Percentiles rank a stretch among this genome's conserved stretches.
Conservation (phyloP, 345 rosid genomes). For the Erysimum cheiranthoides region DNA sequence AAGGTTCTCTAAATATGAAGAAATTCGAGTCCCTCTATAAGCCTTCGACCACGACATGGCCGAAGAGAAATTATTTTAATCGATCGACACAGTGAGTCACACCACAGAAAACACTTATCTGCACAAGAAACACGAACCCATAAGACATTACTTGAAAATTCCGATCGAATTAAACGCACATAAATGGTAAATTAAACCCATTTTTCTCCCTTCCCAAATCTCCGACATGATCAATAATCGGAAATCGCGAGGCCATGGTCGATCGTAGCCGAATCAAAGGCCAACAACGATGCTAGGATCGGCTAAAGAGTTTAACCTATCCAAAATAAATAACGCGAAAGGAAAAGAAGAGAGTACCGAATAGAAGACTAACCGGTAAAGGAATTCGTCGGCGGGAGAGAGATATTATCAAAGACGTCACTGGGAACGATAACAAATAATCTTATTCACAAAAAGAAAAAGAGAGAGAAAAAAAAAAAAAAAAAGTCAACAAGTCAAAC, state of each 20-base stretch:
- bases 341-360: not conserved
- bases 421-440: not conserved
- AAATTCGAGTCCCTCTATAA: conserved; percentile 27
- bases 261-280: conserved; percentile 12
- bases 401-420: conserved; percentile 34
- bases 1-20: conserved; percentile 36
- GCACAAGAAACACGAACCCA: conserved; percentile 38
- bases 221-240: not conserved
- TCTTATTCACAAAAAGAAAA: too few relatives aligned
- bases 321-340: not conserved
- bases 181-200: not conserved
- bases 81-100: conserved; percentile 12
- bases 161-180: not conserved
- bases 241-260: not conserved
- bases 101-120: conserved; percentile 25
- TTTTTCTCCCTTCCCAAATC: not conserved
- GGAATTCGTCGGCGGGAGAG: conserved; percentile 33
- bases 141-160: not conserved
- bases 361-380: conserved; percentile 20
- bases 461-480: not conserved
- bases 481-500: conserved; percentile 40
- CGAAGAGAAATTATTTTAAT: conserved; percentile 2
- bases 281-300: not conserved
- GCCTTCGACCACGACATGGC: conserved; percentile 46
- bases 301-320: not conserved